Conservation (phyloP, 2,329 filamentous ascomycete genomes). For the Sphaerulina musiva region DNA sequence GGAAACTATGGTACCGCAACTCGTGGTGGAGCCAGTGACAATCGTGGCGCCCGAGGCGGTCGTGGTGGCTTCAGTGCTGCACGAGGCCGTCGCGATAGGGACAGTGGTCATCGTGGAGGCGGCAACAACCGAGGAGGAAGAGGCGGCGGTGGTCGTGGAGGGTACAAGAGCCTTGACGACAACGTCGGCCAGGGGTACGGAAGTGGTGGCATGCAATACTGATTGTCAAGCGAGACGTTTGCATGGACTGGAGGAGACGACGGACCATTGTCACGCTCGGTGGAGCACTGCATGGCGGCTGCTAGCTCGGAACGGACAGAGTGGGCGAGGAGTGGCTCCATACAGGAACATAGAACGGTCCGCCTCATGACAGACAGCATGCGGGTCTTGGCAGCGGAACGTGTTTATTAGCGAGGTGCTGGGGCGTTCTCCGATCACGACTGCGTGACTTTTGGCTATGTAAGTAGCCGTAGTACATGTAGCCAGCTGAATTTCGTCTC, state of each 20-base stretch:
- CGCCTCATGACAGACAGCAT: background rate
- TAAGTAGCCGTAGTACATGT: background rate
- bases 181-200: conserved; percentile 32
- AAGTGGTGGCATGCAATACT: conserved; percentile 35
- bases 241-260: too few species aligned
- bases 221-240: too few species aligned
- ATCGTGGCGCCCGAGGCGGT: conserved; percentile 29
- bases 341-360: too few species aligned
- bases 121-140: conserved; percentile 23
- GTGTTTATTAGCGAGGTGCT: background rate
- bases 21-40: conserved; percentile 36
- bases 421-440: background rate
- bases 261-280: too few species aligned
- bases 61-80: conserved; percentile 3
- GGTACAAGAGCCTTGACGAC: conserved; percentile 43
- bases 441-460: background rate
- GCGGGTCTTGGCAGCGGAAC: background rate
- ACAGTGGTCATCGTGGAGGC: conserved; percentile 17
- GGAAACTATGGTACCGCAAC: conserved; percentile 15
- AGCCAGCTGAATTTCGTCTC: background rate
- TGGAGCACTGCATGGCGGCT: too few species aligned
- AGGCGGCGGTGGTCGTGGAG: conserved; percentile 29
- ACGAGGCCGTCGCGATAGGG: conserved; percentile 30
- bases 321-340: too few species aligned
- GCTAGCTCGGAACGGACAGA: too few species aligned